Conservation (phyloP, 1,284 basidiomycete genomes). For the Leccinum cinnamomeum region DNA sequence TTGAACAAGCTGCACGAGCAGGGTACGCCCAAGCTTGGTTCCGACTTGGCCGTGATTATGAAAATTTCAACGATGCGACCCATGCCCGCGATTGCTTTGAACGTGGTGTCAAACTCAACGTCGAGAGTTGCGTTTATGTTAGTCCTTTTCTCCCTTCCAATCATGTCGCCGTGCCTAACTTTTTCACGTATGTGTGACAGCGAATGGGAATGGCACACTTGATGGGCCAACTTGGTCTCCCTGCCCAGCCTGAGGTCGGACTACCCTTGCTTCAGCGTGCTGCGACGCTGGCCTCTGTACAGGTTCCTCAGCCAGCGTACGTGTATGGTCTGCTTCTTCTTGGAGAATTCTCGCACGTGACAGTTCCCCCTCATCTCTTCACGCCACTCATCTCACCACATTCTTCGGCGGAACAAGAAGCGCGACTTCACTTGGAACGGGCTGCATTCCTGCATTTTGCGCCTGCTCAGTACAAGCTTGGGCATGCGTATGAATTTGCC, state of each 20-base stretch:
- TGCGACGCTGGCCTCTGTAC: conserved; percentile 71
- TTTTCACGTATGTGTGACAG: conserved; percentile 38
- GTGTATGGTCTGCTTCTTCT: conserved; percentile 83
- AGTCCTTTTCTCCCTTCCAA: conserved; percentile 33
- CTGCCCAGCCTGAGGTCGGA: conserved; percentile 55
- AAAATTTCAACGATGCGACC: conserved; percentile 73
- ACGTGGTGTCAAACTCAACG: conserved; percentile 67
- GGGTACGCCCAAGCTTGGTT: conserved; percentile 84
- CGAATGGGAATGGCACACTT: conserved; percentile 90
- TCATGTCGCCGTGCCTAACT: neutral
- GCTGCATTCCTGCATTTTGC: conserved; percentile 86
- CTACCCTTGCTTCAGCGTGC: conserved; percentile 76
- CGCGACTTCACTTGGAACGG: conserved; percentile 66
- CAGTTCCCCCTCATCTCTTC: conserved; percentile 55
- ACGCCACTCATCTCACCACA: conserved; percentile 49
- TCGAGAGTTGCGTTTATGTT: conserved; percentile 80
- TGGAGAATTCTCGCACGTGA: conserved; percentile 58
- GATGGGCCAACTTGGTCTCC: conserved; percentile 79
- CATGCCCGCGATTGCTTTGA: conserved; percentile 84
- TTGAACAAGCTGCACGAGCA: conserved; percentile 74
- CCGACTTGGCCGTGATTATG: conserved; percentile 87
- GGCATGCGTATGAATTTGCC: conserved; percentile 91
- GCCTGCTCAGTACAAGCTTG: conserved; percentile 92
- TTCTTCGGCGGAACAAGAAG: conserved; percentile 41
- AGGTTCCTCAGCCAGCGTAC: conserved; percentile 86